Base-by-base conservation (phyloP, 2,329 filamentous ascomycete species). In the Claviceps monticola region DNA sequence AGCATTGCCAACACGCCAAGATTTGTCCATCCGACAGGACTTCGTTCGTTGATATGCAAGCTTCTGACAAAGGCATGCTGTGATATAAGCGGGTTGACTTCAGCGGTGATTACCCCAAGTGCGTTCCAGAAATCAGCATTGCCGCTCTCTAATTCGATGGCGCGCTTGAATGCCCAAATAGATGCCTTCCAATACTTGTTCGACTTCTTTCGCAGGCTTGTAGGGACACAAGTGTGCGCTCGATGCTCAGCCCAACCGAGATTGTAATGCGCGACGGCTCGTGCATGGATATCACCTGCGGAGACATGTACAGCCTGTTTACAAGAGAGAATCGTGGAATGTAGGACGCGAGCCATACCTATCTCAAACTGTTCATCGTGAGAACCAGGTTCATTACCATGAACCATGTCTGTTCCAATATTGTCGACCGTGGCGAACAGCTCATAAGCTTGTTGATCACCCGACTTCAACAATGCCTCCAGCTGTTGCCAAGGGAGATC, bases 71-170 rank as follows among this genome's bases (percentile, higher is more conserved):
- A 91, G 0, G 93, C 82, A 65, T 98, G 94, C 65, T 98, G 93
- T 0, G 93, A 83, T 2, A 98, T 87, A 52, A 84, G 82, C 0
- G 90, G 85, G 61, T 87, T 96, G 58, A 96, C 76, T 46, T 81
- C 80, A 56, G 88, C 90, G 2, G 93, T 96, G 26, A 87, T 88
- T 3, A 97, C 88, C 48, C 91, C 93, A 2, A 98, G 75, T 0
- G 93, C 84, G 62, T 97, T 97, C 93, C 93, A 98, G 66, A 97
- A 97, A 58, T 97, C 91, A 0, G 88, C 74, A 62, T 97, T 98
- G 49, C 89, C 87, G 6, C 90, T 86, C 66, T 98, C 94, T 1
- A 96, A 75, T 67, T 97, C 93, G 57, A 98, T 98, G 1, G 93
- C 87, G 45, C 88, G 79, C 70, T 98, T 98, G 76, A 98, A 97